Evolutionary conservation across 164 flowering plant genomes (phyloP), one percentile per base, ranked within the genome.

Genomic region (Aristolochia contorta): DNA sequence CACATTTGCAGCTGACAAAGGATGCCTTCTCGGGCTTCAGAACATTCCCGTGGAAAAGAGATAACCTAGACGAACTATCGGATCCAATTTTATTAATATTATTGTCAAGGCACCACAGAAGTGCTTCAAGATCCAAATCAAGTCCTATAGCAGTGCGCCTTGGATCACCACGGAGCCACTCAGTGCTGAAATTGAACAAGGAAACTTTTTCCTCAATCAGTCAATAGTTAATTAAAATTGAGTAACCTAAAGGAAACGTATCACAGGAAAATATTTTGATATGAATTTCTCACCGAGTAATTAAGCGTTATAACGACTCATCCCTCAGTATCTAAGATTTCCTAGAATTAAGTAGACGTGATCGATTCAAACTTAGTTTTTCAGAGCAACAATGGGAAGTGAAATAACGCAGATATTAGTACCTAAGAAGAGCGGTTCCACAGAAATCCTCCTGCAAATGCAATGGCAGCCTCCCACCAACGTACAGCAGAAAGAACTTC

Each of bases 361-460:
- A 10, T 3, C 12, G 43, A 37, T 37, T 6, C 43, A 37, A 37
- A 8, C 12, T 37, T 37, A 37, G 43, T 10, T 37, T 3, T 3
- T 10, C 43, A 10, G 9, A 8, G 5, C 5, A 37, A 37, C 59
- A 56, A 30, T 8, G 30, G 1, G 21, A 56, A 30, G 43, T 22
- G 23, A 1, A 59, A 37, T 37, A 37, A 59, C n/a, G 13, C 24
- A 46, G 18, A 61, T 51, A n/a, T 33, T 52, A 55, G 19, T 27
- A 86, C 98, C 98, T 90, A 2, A 93, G 84, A 48, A 90, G 82
- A 54, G 98, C 98, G 49, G 97, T 93, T 67, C 98, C 98, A 62
- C 97, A 93, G 59, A 93, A 93, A 81, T 93, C 98, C 69, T 93
- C 98, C 67, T 87, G 97, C 46, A 93, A 69, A 77, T 87, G 98